Conservation (phyloP, 345 rosid species). For the Hibiscus trionum region DNA sequence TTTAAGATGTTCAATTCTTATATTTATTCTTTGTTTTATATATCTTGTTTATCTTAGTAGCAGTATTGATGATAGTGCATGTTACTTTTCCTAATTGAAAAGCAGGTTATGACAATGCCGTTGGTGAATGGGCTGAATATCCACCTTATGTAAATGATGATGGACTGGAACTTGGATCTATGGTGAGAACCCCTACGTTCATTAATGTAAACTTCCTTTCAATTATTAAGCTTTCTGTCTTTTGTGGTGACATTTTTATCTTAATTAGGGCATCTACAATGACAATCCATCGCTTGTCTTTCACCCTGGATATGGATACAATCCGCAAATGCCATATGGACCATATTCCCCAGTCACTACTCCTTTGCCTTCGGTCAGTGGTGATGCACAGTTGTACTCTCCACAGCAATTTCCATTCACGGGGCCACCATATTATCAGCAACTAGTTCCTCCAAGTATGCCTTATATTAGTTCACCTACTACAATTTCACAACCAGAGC, state of each 20-base stretch:
- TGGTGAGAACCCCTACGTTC: conserved; percentile 39
- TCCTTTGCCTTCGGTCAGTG: conserved; percentile 62
- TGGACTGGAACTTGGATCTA: conserved; percentile 63
- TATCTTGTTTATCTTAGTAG: background rate
- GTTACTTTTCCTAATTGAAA: conserved; percentile 8
- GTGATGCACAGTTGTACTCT: conserved; percentile 61
- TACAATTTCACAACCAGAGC: conserved; percentile 58
- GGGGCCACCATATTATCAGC: conserved; percentile 62
- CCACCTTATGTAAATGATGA: conserved; percentile 57
- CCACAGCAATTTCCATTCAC: conserved; percentile 69
- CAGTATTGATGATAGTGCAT: background rate
- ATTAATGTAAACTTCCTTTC: conserved; percentile 7
- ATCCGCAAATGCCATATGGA: conserved; percentile 80
- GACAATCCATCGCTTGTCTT: conserved; percentile 67
- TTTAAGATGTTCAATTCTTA: background rate
- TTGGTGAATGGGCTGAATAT: conserved; percentile 74
- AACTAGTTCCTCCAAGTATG: conserved; percentile 61
- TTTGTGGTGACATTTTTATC: conserved; percentile 12
- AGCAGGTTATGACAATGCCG: conserved; percentile 57
- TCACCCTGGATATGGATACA: conserved; percentile 78
- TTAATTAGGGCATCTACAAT: conserved; percentile 59
- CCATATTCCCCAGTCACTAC: conserved; percentile 83
- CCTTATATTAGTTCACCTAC: conserved; percentile 63
- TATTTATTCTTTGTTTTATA: background rate
- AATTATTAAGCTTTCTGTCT: background rate